Evolutionary conservation across 768 basidiomycete genomes (phyloP).

Genomic region (Suillus variegatus): DNA sequence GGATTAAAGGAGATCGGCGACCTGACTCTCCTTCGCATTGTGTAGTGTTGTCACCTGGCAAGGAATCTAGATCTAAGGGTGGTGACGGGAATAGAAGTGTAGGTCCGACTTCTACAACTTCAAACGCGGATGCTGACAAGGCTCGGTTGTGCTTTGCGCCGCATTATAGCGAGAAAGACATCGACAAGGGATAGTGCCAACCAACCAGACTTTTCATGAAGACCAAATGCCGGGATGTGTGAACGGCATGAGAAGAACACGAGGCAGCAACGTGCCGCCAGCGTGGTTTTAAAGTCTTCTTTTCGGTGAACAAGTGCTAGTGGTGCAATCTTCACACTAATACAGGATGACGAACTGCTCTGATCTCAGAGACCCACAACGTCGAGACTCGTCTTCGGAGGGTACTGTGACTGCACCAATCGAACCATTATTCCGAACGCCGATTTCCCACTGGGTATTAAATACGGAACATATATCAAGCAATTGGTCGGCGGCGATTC

Average conservation of each 20-base stretch:
- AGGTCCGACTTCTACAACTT: background rate
- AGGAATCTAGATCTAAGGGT: constrained; percentile 5
- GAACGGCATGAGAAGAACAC: constrained; percentile 24
- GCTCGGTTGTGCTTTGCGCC: constrained; percentile 2
- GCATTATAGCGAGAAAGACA: background rate
- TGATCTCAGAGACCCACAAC: background rate
- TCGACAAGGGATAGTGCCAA: background rate
- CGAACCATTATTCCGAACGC: background rate
- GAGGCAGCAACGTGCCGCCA: constrained; percentile 21
- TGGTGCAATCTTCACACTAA: background rate
- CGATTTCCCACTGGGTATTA: background rate
- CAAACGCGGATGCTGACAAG: constrained; percentile 1
- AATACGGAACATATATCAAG: background rate
- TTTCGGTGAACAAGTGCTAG: background rate
- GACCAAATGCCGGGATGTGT: background rate
- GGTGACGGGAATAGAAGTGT: constrained; percentile 4
- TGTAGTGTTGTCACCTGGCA: background rate
- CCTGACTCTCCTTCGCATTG: constrained; percentile 9
- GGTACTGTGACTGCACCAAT: background rate
- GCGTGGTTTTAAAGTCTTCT: constrained; percentile 1
- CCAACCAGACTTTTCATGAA: background rate
- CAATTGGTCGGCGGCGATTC: background rate
- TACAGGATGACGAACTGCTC: background rate
- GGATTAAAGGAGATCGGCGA: constrained; percentile 23
- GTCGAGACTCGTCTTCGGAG: background rate